Base-by-base conservation (phyloP, 176 grass and related monocot genomes). In the Triticum turgidum region DNA sequence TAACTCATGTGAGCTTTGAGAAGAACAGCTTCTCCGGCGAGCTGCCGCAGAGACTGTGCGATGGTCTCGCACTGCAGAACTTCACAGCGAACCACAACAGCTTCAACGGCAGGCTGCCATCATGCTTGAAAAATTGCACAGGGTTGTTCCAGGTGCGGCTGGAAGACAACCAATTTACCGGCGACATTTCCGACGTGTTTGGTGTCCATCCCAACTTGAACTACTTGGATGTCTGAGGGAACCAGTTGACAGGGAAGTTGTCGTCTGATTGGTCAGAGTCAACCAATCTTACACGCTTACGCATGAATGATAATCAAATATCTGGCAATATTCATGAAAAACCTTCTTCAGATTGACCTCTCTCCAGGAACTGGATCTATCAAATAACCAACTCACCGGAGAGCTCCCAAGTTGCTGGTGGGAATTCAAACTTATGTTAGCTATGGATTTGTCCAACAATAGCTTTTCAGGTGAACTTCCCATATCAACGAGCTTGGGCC, bases 211-310 rank as follows among this genome's bases (percentile, higher is more conserved):
- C 69, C 35, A 72, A 0, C 4, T 22, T 72, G 69, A 5, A 5
- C 9, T 72, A 72, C 37, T 7, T 72, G 9, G 69, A 72, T 72
- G 0, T 72, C 20, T 72, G 10, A 0, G 0, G 9, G 1, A 98
- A 73, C 82, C 79, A 86, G 67, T 29, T 98, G 59, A 91, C 86
- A 0, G 96, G 93, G 20, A 30, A 47, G 12, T 42, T 98, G 1
- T 94, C 93, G 0, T 69, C 72, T 11, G 75, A 86, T 11, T 98
- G 93, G 96, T 87, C 92, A 6, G 15, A 75, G 45, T 96, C 87
- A 70, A 74, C 6, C 69, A 91, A 84, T 20, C 44, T 96, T 52
- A 89, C 84, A 1, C 41, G 9, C 18, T 80, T 98, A 78, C n/a
- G 64, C 71, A 59, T 96, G 39, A 90, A 84, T 2, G 77, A 22